phyloP scores from a whole-genome alignment of 768 basidiomycete genomes.

The Termitomyces sp. region DNA sequence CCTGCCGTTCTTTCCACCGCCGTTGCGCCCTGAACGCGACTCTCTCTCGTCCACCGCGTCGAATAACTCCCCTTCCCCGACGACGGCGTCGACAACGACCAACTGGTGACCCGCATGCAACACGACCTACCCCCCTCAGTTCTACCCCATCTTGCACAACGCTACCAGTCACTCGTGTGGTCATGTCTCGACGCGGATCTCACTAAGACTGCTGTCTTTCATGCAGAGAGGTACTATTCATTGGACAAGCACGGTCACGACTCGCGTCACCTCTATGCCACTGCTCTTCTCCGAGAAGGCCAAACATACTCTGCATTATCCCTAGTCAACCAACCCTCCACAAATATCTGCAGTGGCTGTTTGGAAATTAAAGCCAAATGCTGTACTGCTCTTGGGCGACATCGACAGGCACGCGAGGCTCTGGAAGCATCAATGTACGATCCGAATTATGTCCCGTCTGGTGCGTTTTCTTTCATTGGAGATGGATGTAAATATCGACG shows the following conservation, averaged over 20 bases:
- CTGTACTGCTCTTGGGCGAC: slow-evolving; percentile 64
- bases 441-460: slow-evolving; percentile 43
- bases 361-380: slow-evolving; percentile 76
- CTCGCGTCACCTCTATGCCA: slow-evolving; percentile 81
- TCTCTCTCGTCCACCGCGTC: slow-evolving; percentile 4
- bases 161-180: slow-evolving; percentile 73
- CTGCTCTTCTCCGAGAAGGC: slow-evolving; percentile 60
- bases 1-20: background rate
- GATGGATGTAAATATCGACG: slow-evolving; percentile 7
- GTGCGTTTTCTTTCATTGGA: slow-evolving; percentile 34
- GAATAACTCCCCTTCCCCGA: background rate
- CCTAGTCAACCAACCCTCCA: slow-evolving; percentile 58
- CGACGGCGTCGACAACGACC: slow-evolving; percentile 23
- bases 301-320: slow-evolving; percentile 72
- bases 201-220: slow-evolving; percentile 77
- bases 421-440: slow-evolving; percentile 58
- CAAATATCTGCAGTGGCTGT: slow-evolving; percentile 66
- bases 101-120: slow-evolving; percentile 42
- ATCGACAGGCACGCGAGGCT: slow-evolving; percentile 71
- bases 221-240: slow-evolving; percentile 79
- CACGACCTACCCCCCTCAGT: slow-evolving; percentile 44
- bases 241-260: slow-evolving; percentile 70
- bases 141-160: slow-evolving; percentile 55
- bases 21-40: slow-evolving; percentile 9
- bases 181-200: slow-evolving; percentile 80